Evolutionary conservation across 106 monocot genomes (phyloP), one percentile per base, ranked within the genome.

Genomic region (Xerophyta viscosa): DNA sequence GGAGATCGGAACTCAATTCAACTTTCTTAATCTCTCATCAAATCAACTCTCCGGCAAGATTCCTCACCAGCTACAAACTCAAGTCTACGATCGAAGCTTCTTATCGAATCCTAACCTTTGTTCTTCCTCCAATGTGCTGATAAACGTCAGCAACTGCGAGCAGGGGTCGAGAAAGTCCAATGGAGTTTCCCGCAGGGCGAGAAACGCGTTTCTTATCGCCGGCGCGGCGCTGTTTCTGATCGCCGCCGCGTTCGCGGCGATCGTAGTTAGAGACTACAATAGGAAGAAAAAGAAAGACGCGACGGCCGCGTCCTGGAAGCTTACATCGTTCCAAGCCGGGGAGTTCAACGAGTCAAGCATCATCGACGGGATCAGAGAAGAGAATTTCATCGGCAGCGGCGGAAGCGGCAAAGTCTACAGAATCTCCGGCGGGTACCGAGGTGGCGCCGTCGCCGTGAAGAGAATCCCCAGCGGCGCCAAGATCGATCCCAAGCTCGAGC

Each of bases 321-420:
- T 88, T 8, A 96, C 89, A 31, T 66, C 75, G 0, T 96, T 96
- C 73, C 74, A 77, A 17, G 2, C 31, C 3, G 21, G 88, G 44
- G 60, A 70, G n/a, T 79, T 89, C 73, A 60, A 69, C 0, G 79
- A 82, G 31, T 28, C 63, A 5, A 56, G 0, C 67, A 71, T 96
- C 27, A 4, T 85, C 8, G 48, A 57, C 6, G 81, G 69, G 1
- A 62, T 85, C 3, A 46, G 23, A 2, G 63, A 85, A n/a, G 81
- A 78, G 17, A 87, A 92, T 47, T 41, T 83, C 3, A 68, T 87
- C 51, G 92, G 77, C 3, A 41, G 57, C 28, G 93, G 84, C 42
- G 88, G 93, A 0, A 48, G 68, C 5, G 88, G 93, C 6, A 48
- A 54, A 27, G 88, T 96, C 20, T 96, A 81, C 70, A 57, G 60